Evolutionary conservation across 352 stramenopile species (phyloP).

Genomic region (Phytophthora rubi): DNA sequence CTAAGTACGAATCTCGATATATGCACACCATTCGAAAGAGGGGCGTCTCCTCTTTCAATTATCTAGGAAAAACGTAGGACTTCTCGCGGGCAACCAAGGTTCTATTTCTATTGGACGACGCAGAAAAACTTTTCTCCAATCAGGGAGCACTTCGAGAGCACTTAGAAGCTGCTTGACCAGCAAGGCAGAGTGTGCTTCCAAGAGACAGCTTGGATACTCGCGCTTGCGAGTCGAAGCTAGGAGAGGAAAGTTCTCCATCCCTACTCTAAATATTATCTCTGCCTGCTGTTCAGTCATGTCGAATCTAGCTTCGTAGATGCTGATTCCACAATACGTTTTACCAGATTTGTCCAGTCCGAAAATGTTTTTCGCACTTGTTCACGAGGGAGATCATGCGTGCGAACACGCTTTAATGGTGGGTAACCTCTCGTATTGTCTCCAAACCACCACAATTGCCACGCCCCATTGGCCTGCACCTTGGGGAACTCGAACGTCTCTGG

Average conservation of each 20-base stretch:
- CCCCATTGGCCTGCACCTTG: neutral
- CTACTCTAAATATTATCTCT: neutral
- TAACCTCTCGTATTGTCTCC: neutral
- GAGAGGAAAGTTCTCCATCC: conserved; percentile 2
- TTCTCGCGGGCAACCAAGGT: neutral
- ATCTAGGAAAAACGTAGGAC: conserved; percentile 12
- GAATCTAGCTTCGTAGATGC: neutral
- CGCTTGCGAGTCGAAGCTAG: conserved; percentile 6
- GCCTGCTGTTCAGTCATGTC: conserved; percentile 1
- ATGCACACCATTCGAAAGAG: too few relatives aligned
- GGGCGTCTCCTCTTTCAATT: neutral
- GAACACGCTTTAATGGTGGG: too few relatives aligned
- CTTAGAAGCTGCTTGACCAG: conserved; percentile 1
- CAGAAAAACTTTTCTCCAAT: neutral
- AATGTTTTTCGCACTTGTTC: too few relatives aligned
- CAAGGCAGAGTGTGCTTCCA: neutral
- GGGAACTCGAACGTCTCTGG: conserved; percentile 11
- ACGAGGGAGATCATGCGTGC: too few relatives aligned
- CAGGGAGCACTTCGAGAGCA: neutral
- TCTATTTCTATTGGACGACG: conserved; percentile 1
- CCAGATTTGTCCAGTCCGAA: too few relatives aligned
- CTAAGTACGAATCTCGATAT: too few relatives aligned
- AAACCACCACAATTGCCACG: conserved; percentile 19
- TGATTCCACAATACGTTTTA: neutral
- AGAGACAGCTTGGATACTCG: neutral